These are phyloP conservation scores for Kalmanozyma brasiliensis DNA, from an alignment of 1,284 basidiomycete species.

Conservation along the genomic window DNA sequence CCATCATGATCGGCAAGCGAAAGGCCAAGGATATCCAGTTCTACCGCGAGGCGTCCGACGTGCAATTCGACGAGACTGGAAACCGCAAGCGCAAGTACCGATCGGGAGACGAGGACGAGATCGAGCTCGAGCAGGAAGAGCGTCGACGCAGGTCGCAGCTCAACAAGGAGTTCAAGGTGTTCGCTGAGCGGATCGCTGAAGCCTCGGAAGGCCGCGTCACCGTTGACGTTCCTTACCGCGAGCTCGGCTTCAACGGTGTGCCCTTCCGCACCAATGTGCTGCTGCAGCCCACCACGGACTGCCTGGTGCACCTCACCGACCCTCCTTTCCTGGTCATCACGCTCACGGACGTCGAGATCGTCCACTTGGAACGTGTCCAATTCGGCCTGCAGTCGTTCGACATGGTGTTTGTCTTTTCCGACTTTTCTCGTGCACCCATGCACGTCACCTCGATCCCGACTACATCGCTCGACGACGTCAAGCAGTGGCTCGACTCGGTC, in stretches of 20 bases:
- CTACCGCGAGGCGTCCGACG: slow-evolving; percentile 96
- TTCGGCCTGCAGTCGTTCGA: slow-evolving; percentile 98
- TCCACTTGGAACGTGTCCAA: slow-evolving; percentile 95
- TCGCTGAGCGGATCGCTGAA: slow-evolving; percentile 91
- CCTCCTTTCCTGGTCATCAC: slow-evolving; percentile 96
- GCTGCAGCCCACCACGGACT: slow-evolving; percentile 95
- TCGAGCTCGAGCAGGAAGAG: slow-evolving; percentile 98
- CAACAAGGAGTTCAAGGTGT: slow-evolving; percentile 94
- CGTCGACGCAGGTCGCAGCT: slow-evolving; percentile 85
- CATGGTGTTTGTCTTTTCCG: slow-evolving; percentile 94
- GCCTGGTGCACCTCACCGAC: slow-evolving; percentile 93
- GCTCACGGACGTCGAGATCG: slow-evolving; percentile 92
- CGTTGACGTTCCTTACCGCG: slow-evolving; percentile 95
- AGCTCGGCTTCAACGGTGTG: slow-evolving; percentile 96
- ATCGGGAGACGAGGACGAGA: slow-evolving; percentile 98
- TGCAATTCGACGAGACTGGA: slow-evolving; percentile 98
- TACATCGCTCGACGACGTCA: slow-evolving; percentile 62
- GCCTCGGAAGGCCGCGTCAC: slow-evolving; percentile 83
- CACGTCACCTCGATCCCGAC: slow-evolving; percentile 69
- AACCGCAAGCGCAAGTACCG: slow-evolving; percentile 96
- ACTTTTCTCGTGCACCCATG: slow-evolving; percentile 89
- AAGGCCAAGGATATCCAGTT: slow-evolving; percentile 99
- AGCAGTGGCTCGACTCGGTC: slow-evolving; percentile 85
- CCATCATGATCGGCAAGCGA: slow-evolving; percentile 99
- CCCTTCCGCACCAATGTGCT: slow-evolving; percentile 94